Base-by-base conservation (phyloP, 345 rosid genomes). In the Eucalyptus microcorys region DNA sequence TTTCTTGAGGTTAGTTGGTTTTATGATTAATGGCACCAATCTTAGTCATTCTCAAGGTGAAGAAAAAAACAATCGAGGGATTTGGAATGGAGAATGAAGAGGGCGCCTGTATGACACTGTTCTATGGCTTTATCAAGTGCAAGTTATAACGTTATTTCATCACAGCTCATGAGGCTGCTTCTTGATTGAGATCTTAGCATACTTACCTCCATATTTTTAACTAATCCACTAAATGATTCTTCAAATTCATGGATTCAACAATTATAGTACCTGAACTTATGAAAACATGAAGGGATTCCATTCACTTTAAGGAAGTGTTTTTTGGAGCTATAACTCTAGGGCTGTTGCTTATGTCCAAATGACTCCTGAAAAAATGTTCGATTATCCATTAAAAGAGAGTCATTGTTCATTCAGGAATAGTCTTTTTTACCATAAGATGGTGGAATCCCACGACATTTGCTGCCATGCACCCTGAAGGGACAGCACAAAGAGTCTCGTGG, bases 391-490 rank as follows among this genome's bases (percentile, higher is more conserved):
- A 12, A 61, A 76, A 52, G 14, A 10, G 45, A 37, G 42, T 89
- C 24, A 71, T 92, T 86, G 43, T 92, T 88, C 71, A 91, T 88
- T 85, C 94, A 97, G 98, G 99, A 86, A 88, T 97, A 19, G 99
- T 96, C 85, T 96, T 97, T 93, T 97, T 97, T 95, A 97, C 99
- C 21, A 96, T 97, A 83, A 93, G 98, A 64, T 97, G 99, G 99
- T 97, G 99, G 99, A 96, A 96, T 92, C 99, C 99, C 14, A 93
- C 92, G 79, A 96, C 97, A 21, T 96, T 97, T 88, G 98, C 93
- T 61, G 99, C 97, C 85, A 96, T 97, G 99, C 99, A 92, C 89
- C 98, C 97, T 86, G 94, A 91, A 89, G 99, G 99, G 90, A 93
- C 93, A 32, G 92, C 94, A 81, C 92, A 87, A 85, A 93, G 99